Evolutionary conservation across 2,329 filamentous ascomycete species (phyloP), one percentile per base, ranked within the genome.

Genomic region (Arthrobotrys iridis): DNA sequence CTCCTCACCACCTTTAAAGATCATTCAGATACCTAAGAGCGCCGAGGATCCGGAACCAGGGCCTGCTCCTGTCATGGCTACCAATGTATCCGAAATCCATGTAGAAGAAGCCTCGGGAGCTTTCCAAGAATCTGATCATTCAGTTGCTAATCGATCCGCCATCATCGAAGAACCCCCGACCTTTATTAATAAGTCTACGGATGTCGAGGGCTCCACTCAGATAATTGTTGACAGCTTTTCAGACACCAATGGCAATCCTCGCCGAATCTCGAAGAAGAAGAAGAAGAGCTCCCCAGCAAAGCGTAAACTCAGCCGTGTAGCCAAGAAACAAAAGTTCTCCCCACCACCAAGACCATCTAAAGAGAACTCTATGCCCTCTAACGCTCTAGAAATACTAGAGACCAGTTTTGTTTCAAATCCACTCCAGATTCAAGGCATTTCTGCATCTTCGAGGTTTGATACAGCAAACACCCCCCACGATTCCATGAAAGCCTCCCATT

Each of bases 131-230:
- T 22, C 33, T 24, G 20, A 22, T 11, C 13, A 26, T n/a, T 7
- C 15, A 22, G 15, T 48, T 1, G 13, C 45, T 11, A 46, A 57
- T 13, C 4, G 15, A 15, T 43, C 55, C 33, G 52, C 37, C 15
- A 46, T 52, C 20, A 22, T 74, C 5, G 68, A 66, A 24, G 60
- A 66, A 45, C 60, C 62, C 6, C 18, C 41, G 1, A 60, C 41
- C 13, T 45, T 66, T 40, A 62, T 62, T 18, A 10, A 65, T 4
- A 20, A 48, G 1, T 11, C 15, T 15, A 8, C 58, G 6, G 22
- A 37, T 1, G 13, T 37, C 3, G 59, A 43, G 28, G 35, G 50
- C 30, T 13, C 18, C 4, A 40, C 48, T 7, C 33, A 48, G n/a
- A 40, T 33, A 13, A 15, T 43, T 8, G 30, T 20, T 3, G 33